Base-by-base conservation (phyloP, 768 basidiomycete species). In the Antrodiella citrinella region DNA sequence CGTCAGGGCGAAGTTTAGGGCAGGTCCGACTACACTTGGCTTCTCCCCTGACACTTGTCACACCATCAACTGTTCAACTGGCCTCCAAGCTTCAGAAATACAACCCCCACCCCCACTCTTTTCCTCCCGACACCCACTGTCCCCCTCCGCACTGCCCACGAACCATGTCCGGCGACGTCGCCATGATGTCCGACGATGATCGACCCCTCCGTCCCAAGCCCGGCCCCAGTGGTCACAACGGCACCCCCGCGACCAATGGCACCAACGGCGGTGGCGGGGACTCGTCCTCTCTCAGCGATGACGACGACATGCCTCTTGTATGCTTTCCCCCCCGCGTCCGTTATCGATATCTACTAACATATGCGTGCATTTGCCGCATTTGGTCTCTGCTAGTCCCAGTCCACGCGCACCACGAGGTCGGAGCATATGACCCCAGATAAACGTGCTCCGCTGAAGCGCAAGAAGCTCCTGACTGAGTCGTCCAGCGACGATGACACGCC, bases 401-500 rank as follows among this genome's bases (percentile, higher is more conserved):
- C 74, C 35, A 72, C 71, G 48, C 74, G 69, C 54, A 68, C 73
- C 23, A 35, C 30, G 30, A 76, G 77, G 63, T 67, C 73, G 35
- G 67, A 71, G 57, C 59, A 64, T 15, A 52, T 56, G 49, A 63
- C 66, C 43, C 65, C 62, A 44, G 58, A 61, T 53, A 49, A 62
- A 52, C 61, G 59, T 13, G 7, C 15, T 35, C 41, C 52, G 19
- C 56, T 64, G 53, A 90, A 89, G 68, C 79, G 83, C 61, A 84
- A 82, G 70, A 79, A 78, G 59, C 66, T 71, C 21, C 62, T 68
- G 22, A 73, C 73, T 52, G 71, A 70, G 19, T 72, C 81, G 46
- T 84, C 81, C 23, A 84, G 81, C 53, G 85, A 86, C 43, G 84
- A 89, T 55, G 85, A 88, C 49, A 71, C 70, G 15, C 85, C 84